Conservation (phyloP, 192 early-diverging fungal species). For the Linnemannia elongata region DNA sequence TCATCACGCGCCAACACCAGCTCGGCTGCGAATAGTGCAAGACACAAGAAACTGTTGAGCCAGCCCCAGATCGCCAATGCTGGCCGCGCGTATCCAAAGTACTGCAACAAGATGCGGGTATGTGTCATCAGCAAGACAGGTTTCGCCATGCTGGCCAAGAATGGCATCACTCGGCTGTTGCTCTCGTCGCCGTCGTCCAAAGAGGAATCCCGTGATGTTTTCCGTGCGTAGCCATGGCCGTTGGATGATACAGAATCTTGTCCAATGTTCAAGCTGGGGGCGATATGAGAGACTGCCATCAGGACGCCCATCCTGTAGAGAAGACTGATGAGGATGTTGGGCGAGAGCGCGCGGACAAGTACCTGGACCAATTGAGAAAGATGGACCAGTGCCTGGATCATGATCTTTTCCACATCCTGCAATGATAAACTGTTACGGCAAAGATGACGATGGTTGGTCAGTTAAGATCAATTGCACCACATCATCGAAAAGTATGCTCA, state of each 20-base stretch:
- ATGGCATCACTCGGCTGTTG: slow-evolving; percentile 16
- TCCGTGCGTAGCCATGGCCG: slow-evolving; percentile 21
- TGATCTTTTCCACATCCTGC: slow-evolving; percentile 37
- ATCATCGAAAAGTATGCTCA: not conserved
- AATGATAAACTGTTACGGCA: slow-evolving; percentile 24
- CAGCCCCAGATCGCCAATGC: slow-evolving; percentile 50
- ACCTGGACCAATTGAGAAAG: slow-evolving; percentile 41
- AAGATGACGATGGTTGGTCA: not conserved
- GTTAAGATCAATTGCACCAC: not conserved
- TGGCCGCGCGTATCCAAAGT: slow-evolving; percentile 46
- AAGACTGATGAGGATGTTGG: slow-evolving; percentile 50
- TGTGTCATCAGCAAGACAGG: slow-evolving; percentile 54
- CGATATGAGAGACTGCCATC: slow-evolving; percentile 42
- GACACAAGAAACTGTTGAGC: slow-evolving; percentile 44
- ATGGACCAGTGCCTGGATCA: slow-evolving; percentile 41
- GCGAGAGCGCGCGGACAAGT: slow-evolving; percentile 35
- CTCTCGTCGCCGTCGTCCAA: slow-evolving; percentile 23
- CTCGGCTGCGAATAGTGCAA: slow-evolving; percentile 43
- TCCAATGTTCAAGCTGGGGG: slow-evolving; percentile 45
- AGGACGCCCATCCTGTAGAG: slow-evolving; percentile 52
- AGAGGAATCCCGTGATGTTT: slow-evolving; percentile 16
- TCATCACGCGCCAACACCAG: slow-evolving; percentile 46
- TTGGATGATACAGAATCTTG: slow-evolving; percentile 20
- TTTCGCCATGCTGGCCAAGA: slow-evolving; percentile 45
- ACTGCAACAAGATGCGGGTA: slow-evolving; percentile 40